Evolutionary conservation across 2,329 filamentous ascomycete genomes (phyloP).

Genomic region (Penicillium sp.): DNA sequence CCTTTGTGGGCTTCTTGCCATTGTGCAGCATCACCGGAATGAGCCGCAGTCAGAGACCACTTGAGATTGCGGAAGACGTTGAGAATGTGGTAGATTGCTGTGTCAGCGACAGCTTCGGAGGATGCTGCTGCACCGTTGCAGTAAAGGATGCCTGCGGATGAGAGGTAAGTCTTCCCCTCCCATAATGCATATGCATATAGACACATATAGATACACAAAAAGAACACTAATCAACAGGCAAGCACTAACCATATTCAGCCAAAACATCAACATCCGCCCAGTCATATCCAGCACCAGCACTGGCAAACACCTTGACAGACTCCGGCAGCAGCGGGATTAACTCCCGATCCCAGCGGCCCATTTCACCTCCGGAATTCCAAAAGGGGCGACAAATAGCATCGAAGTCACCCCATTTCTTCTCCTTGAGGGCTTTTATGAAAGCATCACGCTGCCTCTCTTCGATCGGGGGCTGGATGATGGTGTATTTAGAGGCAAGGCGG

Average conservation of each 20-base stretch:
- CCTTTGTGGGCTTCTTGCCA: slow-evolving; percentile 13
- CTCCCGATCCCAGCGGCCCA: slow-evolving; percentile 62
- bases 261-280: slow-evolving; percentile 59
- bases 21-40: slow-evolving; percentile 34
- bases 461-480: slow-evolving; percentile 33
- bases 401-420: slow-evolving; percentile 33
- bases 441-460: slow-evolving; percentile 27
- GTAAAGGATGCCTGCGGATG: slow-evolving; percentile 36
- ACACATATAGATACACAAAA: too few relatives aligned
- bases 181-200: too few relatives aligned
- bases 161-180: too few relatives aligned
- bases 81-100: slow-evolving; percentile 41
- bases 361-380: slow-evolving; percentile 62
- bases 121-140: slow-evolving; percentile 42
- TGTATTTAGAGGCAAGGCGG: slow-evolving; percentile 31
- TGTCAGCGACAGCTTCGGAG: slow-evolving; percentile 45
- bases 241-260: slow-evolving; percentile 24
- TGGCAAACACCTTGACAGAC: slow-evolving; percentile 59
- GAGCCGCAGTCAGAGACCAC: slow-evolving; percentile 46
- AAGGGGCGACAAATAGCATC: slow-evolving; percentile 54
- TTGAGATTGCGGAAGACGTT: slow-evolving; percentile 51
- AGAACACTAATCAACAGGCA: too few relatives aligned
- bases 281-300: slow-evolving; percentile 63
- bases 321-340: slow-evolving; percentile 54
- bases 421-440: slow-evolving; percentile 38